Percentiles rank a stretch among this genome's conserved stretches.
Evolutionary conservation across 2,329 filamentous ascomycete species (phyloP).

Genomic region (Fusarium burgessii): DNA sequence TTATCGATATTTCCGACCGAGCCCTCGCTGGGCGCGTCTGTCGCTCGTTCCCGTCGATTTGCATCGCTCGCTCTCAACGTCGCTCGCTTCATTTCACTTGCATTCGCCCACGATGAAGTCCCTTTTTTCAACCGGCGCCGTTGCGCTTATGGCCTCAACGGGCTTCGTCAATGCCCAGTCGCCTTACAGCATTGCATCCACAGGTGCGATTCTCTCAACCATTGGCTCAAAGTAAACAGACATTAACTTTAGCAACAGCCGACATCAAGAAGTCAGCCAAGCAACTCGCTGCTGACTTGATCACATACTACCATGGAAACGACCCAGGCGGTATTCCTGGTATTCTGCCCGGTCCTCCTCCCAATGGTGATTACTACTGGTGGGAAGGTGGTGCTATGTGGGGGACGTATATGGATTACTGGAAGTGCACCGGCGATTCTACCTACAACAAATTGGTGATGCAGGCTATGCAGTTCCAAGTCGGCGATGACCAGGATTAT

Average conservation of each 20-base stretch:
- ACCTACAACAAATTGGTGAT: conserved; percentile 68
- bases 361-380: conserved; percentile 69
- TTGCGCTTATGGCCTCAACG: conserved; percentile 41
- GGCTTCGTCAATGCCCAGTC: conserved; percentile 41
- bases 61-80: not conserved
- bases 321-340: conserved; percentile 58
- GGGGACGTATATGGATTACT: conserved; percentile 73
- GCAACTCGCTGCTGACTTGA: conserved; percentile 57
- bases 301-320: conserved; percentile 62
- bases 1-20: conserved; percentile 8
- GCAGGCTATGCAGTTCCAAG: conserved; percentile 64
- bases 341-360: conserved; percentile 62
- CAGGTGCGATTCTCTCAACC: conserved; percentile 30
- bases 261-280: conserved; percentile 56
- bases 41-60: conserved; percentile 22
- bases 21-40: conserved; percentile 34
- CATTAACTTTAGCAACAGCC: conserved; percentile 46
- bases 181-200: conserved; percentile 43
- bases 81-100: conserved; percentile 19
- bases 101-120: conserved; percentile 40
- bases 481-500: conserved; percentile 64
- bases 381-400: conserved; percentile 75
- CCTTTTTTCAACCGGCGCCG: conserved; percentile 29
- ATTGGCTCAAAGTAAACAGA: not conserved
- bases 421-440: conserved; percentile 69